Percentiles rank a stretch among this genome's conserved stretches.
Conservation (phyloP, 2,329 filamentous ascomycete genomes). For the Alternaria tenuissima region DNA sequence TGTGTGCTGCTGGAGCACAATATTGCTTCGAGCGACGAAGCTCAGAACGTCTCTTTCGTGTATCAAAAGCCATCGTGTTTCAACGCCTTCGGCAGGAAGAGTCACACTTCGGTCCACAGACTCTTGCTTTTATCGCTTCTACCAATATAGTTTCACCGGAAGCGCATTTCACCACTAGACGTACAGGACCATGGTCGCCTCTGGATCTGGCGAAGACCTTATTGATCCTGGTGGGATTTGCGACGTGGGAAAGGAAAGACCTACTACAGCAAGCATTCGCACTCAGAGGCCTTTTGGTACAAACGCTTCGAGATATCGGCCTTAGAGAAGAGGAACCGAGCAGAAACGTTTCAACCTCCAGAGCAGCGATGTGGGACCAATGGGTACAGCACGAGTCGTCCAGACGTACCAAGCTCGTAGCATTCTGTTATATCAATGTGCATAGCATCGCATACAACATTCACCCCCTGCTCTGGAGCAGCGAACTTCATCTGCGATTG, state of each 20-base stretch:
- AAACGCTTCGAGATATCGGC: slow-evolving; percentile 39
- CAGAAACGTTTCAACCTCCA: slow-evolving; percentile 22
- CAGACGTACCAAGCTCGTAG: slow-evolving; percentile 43
- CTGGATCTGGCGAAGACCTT: slow-evolving; percentile 41
- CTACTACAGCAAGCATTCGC: slow-evolving; percentile 43
- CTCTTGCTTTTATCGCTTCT: slow-evolving; percentile 29
- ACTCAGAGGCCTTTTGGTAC: slow-evolving; percentile 38
- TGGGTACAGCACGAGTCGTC: slow-evolving; percentile 42
- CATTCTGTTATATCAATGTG: slow-evolving; percentile 45
- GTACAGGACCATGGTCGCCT: slow-evolving; percentile 36
- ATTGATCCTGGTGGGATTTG: slow-evolving; percentile 42
- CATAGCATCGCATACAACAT: slow-evolving; percentile 45
- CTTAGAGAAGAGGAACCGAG: slow-evolving; percentile 29
- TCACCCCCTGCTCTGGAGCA: slow-evolving; percentile 42
- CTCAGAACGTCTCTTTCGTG: slow-evolving; percentile 39
- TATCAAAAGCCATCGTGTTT: slow-evolving; percentile 41
- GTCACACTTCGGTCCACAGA: slow-evolving; percentile 34
- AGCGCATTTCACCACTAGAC: slow-evolving; percentile 12
- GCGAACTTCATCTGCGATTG: slow-evolving; percentile 37
- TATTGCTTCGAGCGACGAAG: slow-evolving; percentile 46
- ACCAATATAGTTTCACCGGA: slow-evolving; percentile 22
- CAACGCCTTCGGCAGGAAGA: slow-evolving; percentile 38
- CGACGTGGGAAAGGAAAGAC: slow-evolving; percentile 44
- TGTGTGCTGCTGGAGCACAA: slow-evolving; percentile 45
- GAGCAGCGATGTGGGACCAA: slow-evolving; percentile 38